Conservation (phyloP, 1,284 basidiomycete species). For the Moesziomyces antarcticus region DNA sequence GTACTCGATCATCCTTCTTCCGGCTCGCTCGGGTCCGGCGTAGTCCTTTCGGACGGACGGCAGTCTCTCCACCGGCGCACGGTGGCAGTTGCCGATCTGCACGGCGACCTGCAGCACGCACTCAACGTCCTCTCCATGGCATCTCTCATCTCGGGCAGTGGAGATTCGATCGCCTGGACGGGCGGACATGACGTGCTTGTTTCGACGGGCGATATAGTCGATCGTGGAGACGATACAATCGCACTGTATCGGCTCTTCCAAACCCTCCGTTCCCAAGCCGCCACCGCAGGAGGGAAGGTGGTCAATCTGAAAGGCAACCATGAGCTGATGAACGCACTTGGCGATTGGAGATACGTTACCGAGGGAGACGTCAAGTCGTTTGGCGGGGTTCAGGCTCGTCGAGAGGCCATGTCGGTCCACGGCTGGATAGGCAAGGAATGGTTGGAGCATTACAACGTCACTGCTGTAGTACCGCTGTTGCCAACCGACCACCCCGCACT, state of each 20-base stretch:
- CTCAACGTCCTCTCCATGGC: constrained; percentile 61
- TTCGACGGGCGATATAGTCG: constrained; percentile 65
- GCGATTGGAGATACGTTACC: constrained; percentile 70
- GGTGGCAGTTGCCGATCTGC: constrained; percentile 63
- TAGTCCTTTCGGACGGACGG: constrained; percentile 13
- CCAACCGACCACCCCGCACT: constrained; percentile 14
- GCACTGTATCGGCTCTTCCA: constrained; percentile 59
- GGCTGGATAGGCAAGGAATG: constrained; percentile 65
- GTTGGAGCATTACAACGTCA: constrained; percentile 56
- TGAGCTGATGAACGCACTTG: constrained; percentile 66
- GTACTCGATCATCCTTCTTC: not conserved
- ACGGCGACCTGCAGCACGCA: constrained; percentile 63
- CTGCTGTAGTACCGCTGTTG: constrained; percentile 44
- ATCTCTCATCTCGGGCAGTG: constrained; percentile 23
- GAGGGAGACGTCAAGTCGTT: constrained; percentile 67
- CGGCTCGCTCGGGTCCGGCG: constrained; percentile 4
- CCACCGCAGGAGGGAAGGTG: constrained; percentile 50
- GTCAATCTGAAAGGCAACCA: constrained; percentile 58
- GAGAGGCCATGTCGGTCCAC: constrained; percentile 67
- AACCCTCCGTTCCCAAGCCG: constrained; percentile 48
- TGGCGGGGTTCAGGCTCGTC: constrained; percentile 48
- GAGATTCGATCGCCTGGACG: constrained; percentile 31
- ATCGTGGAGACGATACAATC: constrained; percentile 66
- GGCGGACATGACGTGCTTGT: constrained; percentile 61
- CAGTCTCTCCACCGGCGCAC: constrained; percentile 32